Percentiles rank a stretch among this genome's conserved stretches.
Conservation (phyloP, 2,329 filamentous ascomycete species). For the Rhexocercosporidium sp. region DNA sequence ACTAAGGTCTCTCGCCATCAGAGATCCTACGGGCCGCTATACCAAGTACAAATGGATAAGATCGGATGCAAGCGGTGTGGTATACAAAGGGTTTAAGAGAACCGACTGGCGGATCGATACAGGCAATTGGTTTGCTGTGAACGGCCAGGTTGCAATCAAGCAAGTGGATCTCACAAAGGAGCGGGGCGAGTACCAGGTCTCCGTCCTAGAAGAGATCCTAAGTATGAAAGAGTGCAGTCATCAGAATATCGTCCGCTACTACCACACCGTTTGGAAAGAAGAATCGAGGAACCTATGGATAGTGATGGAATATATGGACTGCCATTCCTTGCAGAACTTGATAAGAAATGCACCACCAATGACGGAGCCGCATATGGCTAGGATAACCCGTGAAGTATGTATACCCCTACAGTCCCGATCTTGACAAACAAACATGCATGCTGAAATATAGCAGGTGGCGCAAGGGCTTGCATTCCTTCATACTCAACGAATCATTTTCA, state of each 20-base stretch:
- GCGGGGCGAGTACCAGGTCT: constrained; percentile 78
- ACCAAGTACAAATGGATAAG: no score
- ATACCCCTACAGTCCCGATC: not conserved
- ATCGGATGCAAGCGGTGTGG: no score
- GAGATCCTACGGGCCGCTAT: no score
- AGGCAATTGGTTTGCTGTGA: no score
- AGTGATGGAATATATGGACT: constrained; percentile 99
- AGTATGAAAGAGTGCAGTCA: constrained; percentile 99
- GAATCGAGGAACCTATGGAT: constrained; percentile 96
- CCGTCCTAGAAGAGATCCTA: constrained; percentile 99
- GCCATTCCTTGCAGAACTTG: constrained; percentile 94
- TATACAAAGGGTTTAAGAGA: no score
- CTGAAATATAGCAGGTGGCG: constrained; percentile 72
- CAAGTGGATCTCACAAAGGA: constrained; percentile 99
- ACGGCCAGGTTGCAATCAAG: constrained; percentile 88
- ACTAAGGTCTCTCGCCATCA: no score
- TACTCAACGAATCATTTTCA: constrained; percentile 95
- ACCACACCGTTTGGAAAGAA: constrained; percentile 95
- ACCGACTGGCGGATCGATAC: no score
- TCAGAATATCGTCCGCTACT: constrained; percentile 97
- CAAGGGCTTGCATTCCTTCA: constrained; percentile 93
- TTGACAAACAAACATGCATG: not conserved
- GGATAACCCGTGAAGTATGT: constrained; percentile 91
- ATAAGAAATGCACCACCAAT: constrained; percentile 97
- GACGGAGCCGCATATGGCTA: constrained; percentile 95